Evolutionary conservation across 768 basidiomycete species (phyloP).

Genomic region (Rhodotorula kratochvilovae): DNA sequence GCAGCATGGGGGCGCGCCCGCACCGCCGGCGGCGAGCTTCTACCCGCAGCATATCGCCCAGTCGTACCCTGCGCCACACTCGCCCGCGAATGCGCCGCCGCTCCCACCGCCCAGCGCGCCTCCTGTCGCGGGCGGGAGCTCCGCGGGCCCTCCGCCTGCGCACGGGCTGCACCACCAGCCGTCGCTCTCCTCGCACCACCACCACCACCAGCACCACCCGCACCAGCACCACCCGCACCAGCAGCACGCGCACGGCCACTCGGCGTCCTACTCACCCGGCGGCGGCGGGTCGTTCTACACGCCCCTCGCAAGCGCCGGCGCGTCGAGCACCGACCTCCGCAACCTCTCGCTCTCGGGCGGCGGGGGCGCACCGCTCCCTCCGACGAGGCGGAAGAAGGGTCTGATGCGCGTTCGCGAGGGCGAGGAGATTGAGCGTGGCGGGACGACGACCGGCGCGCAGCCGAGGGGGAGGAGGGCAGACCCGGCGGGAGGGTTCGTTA

Average conservation of each 20-base stretch:
- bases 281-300: background rate
- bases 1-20: background rate
- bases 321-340: background rate
- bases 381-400: slow-evolving; percentile 49
- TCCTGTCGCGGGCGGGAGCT: background rate
- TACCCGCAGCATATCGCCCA: slow-evolving; percentile 37
- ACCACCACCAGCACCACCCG: background rate
- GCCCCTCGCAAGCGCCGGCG: background rate
- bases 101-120: slow-evolving; percentile 1
- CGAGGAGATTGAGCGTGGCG: slow-evolving; percentile 62
- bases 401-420: slow-evolving; percentile 72
- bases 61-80: background rate
- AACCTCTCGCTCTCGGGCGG: slow-evolving; percentile 2
- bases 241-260: slow-evolving; percentile 1
- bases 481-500: slow-evolving; percentile 58
- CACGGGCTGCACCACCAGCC: background rate
- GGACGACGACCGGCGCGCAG: slow-evolving; percentile 54
- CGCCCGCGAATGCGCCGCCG: slow-evolving; percentile 1
- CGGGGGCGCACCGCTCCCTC: too few relatives aligned
- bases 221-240: slow-evolving; percentile 2
- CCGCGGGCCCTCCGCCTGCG: background rate
- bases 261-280: background rate
- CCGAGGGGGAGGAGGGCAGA: slow-evolving; percentile 70
- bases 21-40: slow-evolving; percentile 4
- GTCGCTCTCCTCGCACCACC: background rate